Base-by-base conservation (phyloP, 345 rosid genomes). In the Eucalyptus curtisii region DNA sequence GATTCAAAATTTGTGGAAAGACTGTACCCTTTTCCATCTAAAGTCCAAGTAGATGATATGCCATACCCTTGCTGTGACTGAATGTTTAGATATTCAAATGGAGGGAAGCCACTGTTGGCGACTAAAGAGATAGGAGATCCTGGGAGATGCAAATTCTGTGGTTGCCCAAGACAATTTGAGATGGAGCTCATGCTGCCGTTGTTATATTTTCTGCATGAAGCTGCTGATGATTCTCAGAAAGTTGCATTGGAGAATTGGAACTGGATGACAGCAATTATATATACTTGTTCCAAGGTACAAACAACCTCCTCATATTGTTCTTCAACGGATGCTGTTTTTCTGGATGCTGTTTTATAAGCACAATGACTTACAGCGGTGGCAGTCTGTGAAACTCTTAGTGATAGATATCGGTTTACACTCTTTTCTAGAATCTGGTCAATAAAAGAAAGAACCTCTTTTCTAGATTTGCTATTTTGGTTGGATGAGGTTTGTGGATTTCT, bases 151-250 rank as follows among this genome's bases (percentile, higher is more conserved):
- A 50, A 33, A 87, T 90, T 89, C 13, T 98, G n/a, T n/a, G 93
- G 95, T 89, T 89, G 94, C 87, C 91, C 92, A 76, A 95, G 95
- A 94, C 93, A 91, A 47, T 97, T 91, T 87, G 99, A 98, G 93
- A 92, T 98, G 95, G 99, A 98, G 92, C 92, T 98, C 61, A 97
- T 98, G 99, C 92, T 96, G 40, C 95, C 98, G 8, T 80, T 96
- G 42, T 93, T 97, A 91, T 96, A 91, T 92, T 97, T 96, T 88
- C 95, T 97, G 48, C 96, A 92, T 80, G 96, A 96, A 87, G 96
- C 91, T 87, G 95, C 93, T 53, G 95, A 95, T 57, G 90, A 91
- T 90, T 64, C 52, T 91, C 90, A 91, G 86, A 95, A 91, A 88
- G 90, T 86, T 30, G 86, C 92, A 16, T 85, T 97, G 84, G 95